Evolutionary conservation across 768 basidiomycete genomes (phyloP), one percentile per base, ranked within the genome.

Genomic region (Psilocybe subaeruginosa): DNA sequence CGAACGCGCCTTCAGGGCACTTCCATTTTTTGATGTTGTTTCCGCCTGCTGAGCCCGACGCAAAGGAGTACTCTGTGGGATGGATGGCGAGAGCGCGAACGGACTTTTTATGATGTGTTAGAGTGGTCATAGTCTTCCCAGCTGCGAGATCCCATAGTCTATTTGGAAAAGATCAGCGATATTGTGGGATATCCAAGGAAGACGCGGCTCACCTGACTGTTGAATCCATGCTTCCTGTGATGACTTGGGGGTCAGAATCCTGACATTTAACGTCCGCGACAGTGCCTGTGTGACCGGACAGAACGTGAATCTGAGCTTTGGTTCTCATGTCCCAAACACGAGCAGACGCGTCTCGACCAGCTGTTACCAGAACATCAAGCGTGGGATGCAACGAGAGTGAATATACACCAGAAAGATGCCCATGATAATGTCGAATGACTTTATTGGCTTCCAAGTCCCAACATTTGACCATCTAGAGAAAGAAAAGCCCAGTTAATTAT

Each of bases 11-110:
- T 64, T 98, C 94, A 4, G 97, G 97, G 68, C 95, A 98, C 69
- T 97, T 97, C 97, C 97, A 99, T 74, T 99, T 99, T 73, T 99
- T 99, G 79, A 99, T 98, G 74, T 99, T 99, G 80, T 98, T 98
- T 0, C 96, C 97, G n/a, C 97, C 97, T 0, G 97, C 92, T 27
- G 93, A 95, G 52, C 92, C 97, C 3, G 90, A 91, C 2, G 95
- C 97, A 70, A 99, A 99, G 33, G 91, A 92, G 79, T 95, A 99
- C 69, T 99, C 97, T 3, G 93, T 94, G 1, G 97, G 97, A 72
- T 98, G 96, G 58, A 99, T 89, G 4, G 97, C 92, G 51, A 99
- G 82, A 0, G 97, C 88, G 59, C 97, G 89, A 2, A 99, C 95
- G 12, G 92, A 94, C 75, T 99, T 99, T 77, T 99, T 99, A 82